phyloP scores from a whole-genome alignment of 1,284 basidiomycete genomes.

The Ganoderma sinense region DNA sequence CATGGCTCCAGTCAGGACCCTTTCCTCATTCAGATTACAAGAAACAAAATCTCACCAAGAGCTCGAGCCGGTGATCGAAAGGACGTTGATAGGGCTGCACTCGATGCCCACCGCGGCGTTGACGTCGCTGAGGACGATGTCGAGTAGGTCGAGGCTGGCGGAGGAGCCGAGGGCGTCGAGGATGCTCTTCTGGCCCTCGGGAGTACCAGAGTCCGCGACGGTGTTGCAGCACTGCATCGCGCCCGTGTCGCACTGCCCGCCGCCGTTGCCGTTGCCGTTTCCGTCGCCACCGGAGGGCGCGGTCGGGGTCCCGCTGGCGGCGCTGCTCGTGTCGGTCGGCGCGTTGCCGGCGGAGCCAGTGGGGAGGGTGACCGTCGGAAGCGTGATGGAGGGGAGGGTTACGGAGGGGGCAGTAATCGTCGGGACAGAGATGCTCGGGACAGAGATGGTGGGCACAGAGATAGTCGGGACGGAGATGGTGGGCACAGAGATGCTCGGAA shows the following conservation, averaged over 20 bases:
- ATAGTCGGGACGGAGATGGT: background rate
- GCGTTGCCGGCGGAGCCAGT: background rate
- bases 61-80: background rate
- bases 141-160: background rate
- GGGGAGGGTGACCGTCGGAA: background rate
- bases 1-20: background rate
- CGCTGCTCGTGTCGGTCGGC: background rate
- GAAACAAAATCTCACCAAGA: constrained; percentile 7
- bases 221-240: constrained; percentile 28
- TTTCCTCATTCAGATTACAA: too few relatives aligned
- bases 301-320: background rate
- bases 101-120: constrained; percentile 23
- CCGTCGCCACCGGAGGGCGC: background rate
- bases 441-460: background rate
- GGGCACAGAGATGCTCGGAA: background rate
- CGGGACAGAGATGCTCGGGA: background rate
- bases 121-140: background rate
- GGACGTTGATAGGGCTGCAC: constrained; percentile 23
- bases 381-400: background rate
- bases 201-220: constrained; percentile 17
- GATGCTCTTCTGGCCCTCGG: background rate
- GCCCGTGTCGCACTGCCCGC: constrained; percentile 28
- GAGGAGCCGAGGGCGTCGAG: background rate
- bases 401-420: background rate
- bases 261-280: background rate